Evolutionary conservation across 2,329 filamentous ascomycete species (phyloP), one percentile per base, ranked within the genome.

Genomic region (Ilyonectria mors-panacis): DNA sequence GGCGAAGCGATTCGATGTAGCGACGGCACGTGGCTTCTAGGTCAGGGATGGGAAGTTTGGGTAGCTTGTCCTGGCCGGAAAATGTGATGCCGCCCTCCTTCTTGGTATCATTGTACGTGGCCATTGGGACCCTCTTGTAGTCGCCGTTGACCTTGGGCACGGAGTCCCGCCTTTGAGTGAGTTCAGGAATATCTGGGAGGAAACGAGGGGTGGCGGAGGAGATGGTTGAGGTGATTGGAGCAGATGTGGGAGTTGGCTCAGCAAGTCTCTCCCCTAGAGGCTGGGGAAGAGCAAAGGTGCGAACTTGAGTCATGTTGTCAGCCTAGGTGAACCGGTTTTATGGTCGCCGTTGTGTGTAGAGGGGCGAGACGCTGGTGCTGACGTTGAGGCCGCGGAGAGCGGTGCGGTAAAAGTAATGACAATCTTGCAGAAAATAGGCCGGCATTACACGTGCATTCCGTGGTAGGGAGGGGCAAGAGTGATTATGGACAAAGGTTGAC

Each of bases 341-440:
- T 37, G 37, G 56, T 67, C 50, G 54, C 59, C 56, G 55, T 68
- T 85, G 94, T 82, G 87, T 88, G 85, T 94, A 94, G 61, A 94
- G 85, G 74, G 92, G 91, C 73, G 92, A 94, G 81, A 97, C 89
- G 77, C 85, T 88, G 75, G 93, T 97, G 83, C 90, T 88, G 76
- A 97, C 91, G 78, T 93, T 95, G 75, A 97, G 85, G 79, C 94
- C 91, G 86, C 93, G 93, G 84, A 97, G 85, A 79, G 93, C 93
- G 81, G 92, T 97, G 86, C 93, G 93, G 85, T 93, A 96, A 84
- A 97, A 97, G 84, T 97, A 97, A 81, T 97, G 94, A 78, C 93
- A 97, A 82, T 97, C 93, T 86, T 96, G 92, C 65, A 93, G 85
- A 82, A 86, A 97, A 81, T 94, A 95, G 76, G 87, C 82, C 85